Conservation (phyloP, 179 eudicot species). For the Silene noctiflora region DNA sequence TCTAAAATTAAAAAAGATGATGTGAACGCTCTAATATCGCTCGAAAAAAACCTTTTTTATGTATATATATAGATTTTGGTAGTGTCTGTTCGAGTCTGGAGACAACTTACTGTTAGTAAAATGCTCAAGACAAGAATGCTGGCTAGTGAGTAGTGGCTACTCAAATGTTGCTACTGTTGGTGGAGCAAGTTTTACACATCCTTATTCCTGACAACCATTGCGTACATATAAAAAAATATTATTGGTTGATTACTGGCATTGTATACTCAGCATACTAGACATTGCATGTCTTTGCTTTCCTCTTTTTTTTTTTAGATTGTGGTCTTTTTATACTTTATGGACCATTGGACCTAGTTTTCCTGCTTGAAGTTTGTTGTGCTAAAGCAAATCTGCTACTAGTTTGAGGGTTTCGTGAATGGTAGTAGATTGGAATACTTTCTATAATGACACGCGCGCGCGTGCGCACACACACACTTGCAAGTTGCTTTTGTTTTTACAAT, state of each 20-base stretch:
- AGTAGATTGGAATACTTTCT: background rate
- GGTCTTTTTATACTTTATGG: too few relatives aligned
- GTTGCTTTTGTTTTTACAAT: constrained; percentile 3
- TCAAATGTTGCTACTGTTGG: background rate
- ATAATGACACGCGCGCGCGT: background rate
- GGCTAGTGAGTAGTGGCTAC: background rate
- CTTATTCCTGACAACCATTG: background rate
- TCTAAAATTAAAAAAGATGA: too few relatives aligned
- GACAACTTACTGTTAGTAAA: background rate
- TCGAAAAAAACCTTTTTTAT: too few relatives aligned
- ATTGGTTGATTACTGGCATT: background rate
- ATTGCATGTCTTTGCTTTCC: background rate
- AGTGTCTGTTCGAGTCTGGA: background rate
- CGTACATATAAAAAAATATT: background rate
- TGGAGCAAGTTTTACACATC: background rate
- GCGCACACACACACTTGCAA: background rate
- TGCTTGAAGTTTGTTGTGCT: background rate
- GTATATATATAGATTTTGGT: too few relatives aligned
- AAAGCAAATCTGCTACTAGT: background rate
- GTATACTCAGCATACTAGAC: background rate
- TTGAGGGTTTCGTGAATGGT: background rate
- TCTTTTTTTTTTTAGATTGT: background rate
- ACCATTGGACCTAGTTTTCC: background rate
- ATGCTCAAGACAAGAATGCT: background rate
- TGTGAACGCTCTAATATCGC: too few relatives aligned